These are phyloP conservation scores for Udeniomyces megalosporus DNA, from an alignment of 768 basidiomycete species.

Conservation along the genomic window DNA sequence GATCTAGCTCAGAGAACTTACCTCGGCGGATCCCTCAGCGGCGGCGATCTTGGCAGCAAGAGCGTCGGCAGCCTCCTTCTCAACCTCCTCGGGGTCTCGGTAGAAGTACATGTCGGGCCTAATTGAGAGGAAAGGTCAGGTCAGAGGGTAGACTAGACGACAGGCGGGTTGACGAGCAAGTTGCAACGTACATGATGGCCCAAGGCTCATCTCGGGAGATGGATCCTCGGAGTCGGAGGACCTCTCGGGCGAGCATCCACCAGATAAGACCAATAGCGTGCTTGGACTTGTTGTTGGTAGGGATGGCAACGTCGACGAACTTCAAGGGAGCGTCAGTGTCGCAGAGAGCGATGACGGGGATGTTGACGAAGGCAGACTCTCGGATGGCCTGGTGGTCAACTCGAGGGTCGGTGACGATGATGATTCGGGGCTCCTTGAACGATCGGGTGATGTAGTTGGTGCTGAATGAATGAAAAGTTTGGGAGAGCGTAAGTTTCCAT, in stretches of 20 bases:
- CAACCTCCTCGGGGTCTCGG: constrained; percentile 97
- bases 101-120: constrained; percentile 52
- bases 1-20: no score
- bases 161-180: constrained; percentile 30
- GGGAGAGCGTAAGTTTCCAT: background rate
- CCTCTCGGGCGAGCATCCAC: constrained; percentile 95
- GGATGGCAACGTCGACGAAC: constrained; percentile 96
- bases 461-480: constrained; percentile 18
- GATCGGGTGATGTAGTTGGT: constrained; percentile 96
- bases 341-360: constrained; percentile 97
- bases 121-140: background rate
- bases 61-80: constrained; percentile 82
- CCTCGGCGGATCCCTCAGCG: constrained; percentile 37
- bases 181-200: constrained; percentile 98
- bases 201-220: constrained; percentile 87
- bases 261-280: constrained; percentile 94
- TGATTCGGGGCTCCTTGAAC: constrained; percentile 98
- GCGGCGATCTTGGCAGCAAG: constrained; percentile 67
- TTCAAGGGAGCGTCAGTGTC: constrained; percentile 96
- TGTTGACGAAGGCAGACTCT: constrained; percentile 99
- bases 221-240: constrained; percentile 84
- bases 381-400: constrained; percentile 99
- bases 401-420: constrained; percentile 95
- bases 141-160: constrained; percentile 3
- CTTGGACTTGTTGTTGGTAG: constrained; percentile 97